Evolutionary conservation across 1,284 basidiomycete genomes (phyloP), one percentile per base, ranked within the genome.

Genomic region (Malassezia sympodialis): DNA sequence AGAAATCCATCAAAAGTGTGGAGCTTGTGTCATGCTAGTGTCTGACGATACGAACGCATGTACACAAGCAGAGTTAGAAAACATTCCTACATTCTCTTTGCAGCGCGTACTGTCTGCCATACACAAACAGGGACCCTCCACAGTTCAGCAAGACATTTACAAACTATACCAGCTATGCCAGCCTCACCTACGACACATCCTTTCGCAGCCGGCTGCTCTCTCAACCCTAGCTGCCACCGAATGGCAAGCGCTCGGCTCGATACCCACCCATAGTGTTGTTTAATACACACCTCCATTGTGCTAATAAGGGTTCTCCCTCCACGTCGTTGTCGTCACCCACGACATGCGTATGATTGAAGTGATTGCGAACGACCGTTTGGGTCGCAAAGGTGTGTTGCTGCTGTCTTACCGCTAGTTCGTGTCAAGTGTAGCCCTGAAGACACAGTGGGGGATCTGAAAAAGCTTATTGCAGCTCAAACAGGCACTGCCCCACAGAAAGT

Each of bases 401-500:
- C 19, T 4, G 1, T 14, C 44, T 39, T 7, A 34, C 23, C 14
- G 31, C 6, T 49, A 73, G 71, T 73, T 8, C 57, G 69, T 11
- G 71, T 73, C 41, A 73, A 73, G 50, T 71, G 68, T 55, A 63
- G 54, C 67, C 84, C 89, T 4, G 86, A 96, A 14, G 93, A 98
- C 75, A 98, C 93, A 0, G 88, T 98, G 24, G 91, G 91, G 28
- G 91, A 96, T 75, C 79, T 96, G 58, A 98, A 98, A 80, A 87
- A 87, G 76, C 84, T 96, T 56, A 96, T 98, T 63, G 90, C 87
- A 2, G 91, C 90, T 3, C 93, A 98, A 77, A 96, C 84, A 0
- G 94, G 93, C 44, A 96, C 91, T 3, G 83, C 88, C 15, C 69
- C 76, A 2, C 64, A 75, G 44, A 76, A 76, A 60, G 77, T 77